Conservation (phyloP, 768 basidiomycete species). For the Amanita subjunquillea region DNA sequence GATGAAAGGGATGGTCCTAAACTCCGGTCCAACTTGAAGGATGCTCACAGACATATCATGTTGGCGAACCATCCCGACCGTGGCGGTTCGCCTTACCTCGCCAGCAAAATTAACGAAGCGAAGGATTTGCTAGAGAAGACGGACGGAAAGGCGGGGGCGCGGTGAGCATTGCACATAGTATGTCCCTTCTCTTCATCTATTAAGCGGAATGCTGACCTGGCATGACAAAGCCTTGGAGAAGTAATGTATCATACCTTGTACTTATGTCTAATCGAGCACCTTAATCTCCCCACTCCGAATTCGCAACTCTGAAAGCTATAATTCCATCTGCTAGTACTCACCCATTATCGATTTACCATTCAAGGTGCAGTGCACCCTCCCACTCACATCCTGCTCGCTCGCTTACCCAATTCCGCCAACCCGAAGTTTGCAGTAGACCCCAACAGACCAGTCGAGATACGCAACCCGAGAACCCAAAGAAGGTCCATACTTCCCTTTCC, state of each 20-base stretch:
- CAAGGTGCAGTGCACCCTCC: too few relatives aligned
- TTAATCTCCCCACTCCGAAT: background rate
- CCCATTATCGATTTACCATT: too few relatives aligned
- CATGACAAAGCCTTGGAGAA: background rate
- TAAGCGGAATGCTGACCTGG: background rate
- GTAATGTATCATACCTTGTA: constrained; percentile 2
- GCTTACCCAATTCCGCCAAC: too few relatives aligned
- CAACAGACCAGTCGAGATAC: too few relatives aligned
- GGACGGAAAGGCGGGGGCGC: constrained; percentile 33
- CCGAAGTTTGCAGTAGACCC: too few relatives aligned
- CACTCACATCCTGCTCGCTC: too few relatives aligned
- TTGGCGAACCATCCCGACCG: constrained; percentile 97
- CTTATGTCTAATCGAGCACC: constrained; percentile 2
- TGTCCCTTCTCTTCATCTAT: background rate
- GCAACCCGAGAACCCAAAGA: too few relatives aligned
- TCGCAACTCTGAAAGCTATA: background rate
- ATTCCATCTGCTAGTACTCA: background rate
- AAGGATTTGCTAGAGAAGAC: constrained; percentile 84
- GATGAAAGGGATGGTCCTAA: constrained; percentile 63
- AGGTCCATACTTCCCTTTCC: too few relatives aligned
- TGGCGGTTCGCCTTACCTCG: constrained; percentile 96
- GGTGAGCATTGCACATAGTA: constrained; percentile 14
- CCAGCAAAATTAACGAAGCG: constrained; percentile 98
- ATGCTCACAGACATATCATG: constrained; percentile 96
- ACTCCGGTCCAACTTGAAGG: constrained; percentile 75